Percentiles rank a stretch among this genome's conserved stretches.
phyloP scores from a whole-genome alignment of 352 stramenopile genomes.

The Pythium volutum region DNA sequence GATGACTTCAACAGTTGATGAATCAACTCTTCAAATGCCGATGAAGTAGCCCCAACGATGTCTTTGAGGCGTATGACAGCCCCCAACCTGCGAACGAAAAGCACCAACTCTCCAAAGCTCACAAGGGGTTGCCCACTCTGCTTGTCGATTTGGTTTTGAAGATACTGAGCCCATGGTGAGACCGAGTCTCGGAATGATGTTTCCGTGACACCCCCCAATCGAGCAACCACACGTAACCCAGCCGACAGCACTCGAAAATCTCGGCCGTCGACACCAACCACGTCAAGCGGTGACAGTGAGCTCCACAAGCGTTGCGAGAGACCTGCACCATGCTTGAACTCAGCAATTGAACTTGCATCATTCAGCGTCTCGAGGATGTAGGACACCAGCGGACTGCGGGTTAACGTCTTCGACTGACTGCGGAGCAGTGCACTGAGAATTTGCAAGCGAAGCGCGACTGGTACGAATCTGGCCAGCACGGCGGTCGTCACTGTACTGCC shows the following conservation, averaged over 20 bases:
- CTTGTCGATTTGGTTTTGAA: background rate
- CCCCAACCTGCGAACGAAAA: constrained; percentile 6
- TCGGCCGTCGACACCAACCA: background rate
- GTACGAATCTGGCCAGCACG: background rate
- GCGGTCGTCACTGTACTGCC: background rate
- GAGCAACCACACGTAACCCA: constrained; percentile 14
- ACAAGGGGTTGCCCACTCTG: background rate
- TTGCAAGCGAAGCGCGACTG: constrained; percentile 5
- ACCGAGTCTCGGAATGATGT: background rate
- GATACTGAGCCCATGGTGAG: background rate
- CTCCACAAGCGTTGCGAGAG: constrained; percentile 2
- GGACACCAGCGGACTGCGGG: background rate
- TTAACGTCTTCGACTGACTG: background rate
- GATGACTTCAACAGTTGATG: background rate
- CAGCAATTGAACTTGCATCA: background rate
- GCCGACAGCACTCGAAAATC: constrained; percentile 13
- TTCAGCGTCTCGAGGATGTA: constrained; percentile 11
- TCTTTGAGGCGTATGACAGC: background rate
- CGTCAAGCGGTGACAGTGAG: background rate
- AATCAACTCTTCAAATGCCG: constrained; percentile 4
- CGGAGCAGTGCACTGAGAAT: constrained; percentile 5
- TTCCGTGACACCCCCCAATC: constrained; percentile 13
- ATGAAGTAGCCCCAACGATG: background rate
- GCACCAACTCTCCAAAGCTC: background rate
- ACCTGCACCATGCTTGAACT: background rate